Base-by-base conservation (phyloP, 78 protist species). In the Guillardia theta region DNA sequence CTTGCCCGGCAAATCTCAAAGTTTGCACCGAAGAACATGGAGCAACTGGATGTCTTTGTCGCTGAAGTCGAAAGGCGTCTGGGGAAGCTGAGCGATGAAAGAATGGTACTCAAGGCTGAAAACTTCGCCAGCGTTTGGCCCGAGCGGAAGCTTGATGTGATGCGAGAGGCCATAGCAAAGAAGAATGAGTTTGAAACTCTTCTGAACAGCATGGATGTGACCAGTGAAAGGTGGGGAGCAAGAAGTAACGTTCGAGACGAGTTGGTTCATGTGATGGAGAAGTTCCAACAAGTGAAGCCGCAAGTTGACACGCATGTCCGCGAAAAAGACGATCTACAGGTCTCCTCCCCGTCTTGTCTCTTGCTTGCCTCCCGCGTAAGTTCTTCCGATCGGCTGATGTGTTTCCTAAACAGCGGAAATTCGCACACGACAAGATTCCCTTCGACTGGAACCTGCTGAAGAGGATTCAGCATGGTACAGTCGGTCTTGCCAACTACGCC, bases 401-500 rank as follows among this genome's bases (percentile, higher is more conserved):
- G 70, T n/a, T n/a, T n/a, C n/a, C n/a, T n/a, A n/a, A n/a, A n/a
- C 70, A 58, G 70, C 70, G 70, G 21, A 24, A 30, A 8, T 6
- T 58, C 27, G 70, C 21, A 8, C 39, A 24, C 1, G 70, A 58
- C 39, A 58, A 70, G 41, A 43, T 70, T 12, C 83, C 83, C 1
- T 24, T 70, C 41, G 83, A 70, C 83, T 70, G 83, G 83, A 22
- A 36, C 4, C 83, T 70, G 5, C 45, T 70, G 36, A 12, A 24
- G 36, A 24, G 22, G 83, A 24, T 70, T 33, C 83, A 5, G 8
- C 6, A 64, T 33, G 6, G 6, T 5, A 24, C 78, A 24, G 83
- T 70, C 36, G 83, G 83, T 12, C 83, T 70, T 22, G 83, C 83
- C 33, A 70, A 70, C 46, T 70, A 70, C 83, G 83, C 83, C 27